Conservation (phyloP, 2,329 filamentous ascomycete genomes). For the Pyricularia sp. region DNA sequence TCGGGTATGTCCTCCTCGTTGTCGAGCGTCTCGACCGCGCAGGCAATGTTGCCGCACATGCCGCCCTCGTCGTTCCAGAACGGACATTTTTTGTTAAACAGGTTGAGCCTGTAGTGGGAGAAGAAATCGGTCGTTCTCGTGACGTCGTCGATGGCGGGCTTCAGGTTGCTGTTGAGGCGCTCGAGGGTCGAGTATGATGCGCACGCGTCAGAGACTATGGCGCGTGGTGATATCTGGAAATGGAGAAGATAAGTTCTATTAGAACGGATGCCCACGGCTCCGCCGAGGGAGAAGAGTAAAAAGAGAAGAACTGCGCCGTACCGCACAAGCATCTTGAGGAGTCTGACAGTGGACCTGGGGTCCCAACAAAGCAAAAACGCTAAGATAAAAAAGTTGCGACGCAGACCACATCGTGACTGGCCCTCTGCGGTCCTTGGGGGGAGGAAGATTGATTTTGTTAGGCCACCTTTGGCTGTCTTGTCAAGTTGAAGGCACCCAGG, state of each 20-base stretch:
- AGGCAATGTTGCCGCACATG: conserved; percentile 95
- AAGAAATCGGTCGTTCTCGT: conserved; percentile 93
- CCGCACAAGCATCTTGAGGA: conserved; percentile 40
- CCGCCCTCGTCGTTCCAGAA: conserved; percentile 93
- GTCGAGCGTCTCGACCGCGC: conserved; percentile 88
- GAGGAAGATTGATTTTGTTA: not conserved
- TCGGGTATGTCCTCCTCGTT: conserved; percentile 89
- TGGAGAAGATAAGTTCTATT: conserved; percentile 20
- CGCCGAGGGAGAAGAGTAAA: conserved; percentile 8
- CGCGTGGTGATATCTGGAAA: conserved; percentile 71
- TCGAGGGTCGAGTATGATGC: conserved; percentile 90
- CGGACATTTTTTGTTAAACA: conserved; percentile 89
- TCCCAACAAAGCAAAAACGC: conserved; percentile 46
- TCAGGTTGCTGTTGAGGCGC: conserved; percentile 65
- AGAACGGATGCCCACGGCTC: conserved; percentile 20
- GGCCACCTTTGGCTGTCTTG: not conserved
- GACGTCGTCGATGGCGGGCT: conserved; percentile 69
- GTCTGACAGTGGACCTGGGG: conserved; percentile 35
- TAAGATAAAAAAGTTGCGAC: conserved; percentile 44
- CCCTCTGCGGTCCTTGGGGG: not conserved
- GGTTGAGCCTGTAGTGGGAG: conserved; percentile 89
- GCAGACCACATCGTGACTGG: conserved; percentile 38
- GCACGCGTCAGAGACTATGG: conserved; percentile 90
- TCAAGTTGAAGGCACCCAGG: not conserved
- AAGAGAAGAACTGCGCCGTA: conserved; percentile 27